Evolutionary conservation across 23 red algal genomes (phyloP), one percentile per base, ranked within the genome.

Genomic region (Gracilaria gracilis): DNA sequence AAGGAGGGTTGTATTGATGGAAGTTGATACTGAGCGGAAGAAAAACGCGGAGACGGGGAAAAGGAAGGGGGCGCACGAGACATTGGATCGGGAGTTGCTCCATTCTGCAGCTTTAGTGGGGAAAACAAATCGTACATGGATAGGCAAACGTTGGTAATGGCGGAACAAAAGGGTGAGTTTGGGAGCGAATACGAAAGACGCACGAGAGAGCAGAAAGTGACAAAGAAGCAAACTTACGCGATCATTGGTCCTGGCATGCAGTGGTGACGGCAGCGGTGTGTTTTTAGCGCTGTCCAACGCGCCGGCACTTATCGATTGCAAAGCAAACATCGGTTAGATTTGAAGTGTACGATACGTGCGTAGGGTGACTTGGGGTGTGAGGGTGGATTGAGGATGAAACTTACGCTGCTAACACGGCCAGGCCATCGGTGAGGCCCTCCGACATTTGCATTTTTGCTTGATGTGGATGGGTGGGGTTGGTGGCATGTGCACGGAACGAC

Each of bases 231-330:
- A 37, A 77, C 72, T 46, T 77, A 77, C 72, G 38, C 72, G 72
- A 49, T 77, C 72, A 34, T 46, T 77, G 38, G 72, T 77, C 27
- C 46, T 77, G 46, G 23, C 72, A 28, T 77, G 72, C 6, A 77
- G 72, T 19, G 72, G 58, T 3, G 79, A 65, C 31, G 53, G 79
- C 23, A 59, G 32, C 1, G 89, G 89, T 6, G 89, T 84, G 66
- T 84, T 92, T 69, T 84, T 92, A 9, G 89, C 89, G 79, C 89
- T 92, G 89, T 92, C 89, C 89, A 92, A 83, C 0, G 89, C 89
- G 49, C 89, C 89, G 35, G 89, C 89, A 53, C 89, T 88, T n/a
- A 34, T 79, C 17, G 46, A 57, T 55, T 79, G 5, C 12, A 19
- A 12, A 79, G 38, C 24, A 19, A 79, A 79, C 9, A 79, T 53